phyloP scores from a whole-genome alignment of 768 basidiomycete genomes.

The Tricholoma terreum region DNA sequence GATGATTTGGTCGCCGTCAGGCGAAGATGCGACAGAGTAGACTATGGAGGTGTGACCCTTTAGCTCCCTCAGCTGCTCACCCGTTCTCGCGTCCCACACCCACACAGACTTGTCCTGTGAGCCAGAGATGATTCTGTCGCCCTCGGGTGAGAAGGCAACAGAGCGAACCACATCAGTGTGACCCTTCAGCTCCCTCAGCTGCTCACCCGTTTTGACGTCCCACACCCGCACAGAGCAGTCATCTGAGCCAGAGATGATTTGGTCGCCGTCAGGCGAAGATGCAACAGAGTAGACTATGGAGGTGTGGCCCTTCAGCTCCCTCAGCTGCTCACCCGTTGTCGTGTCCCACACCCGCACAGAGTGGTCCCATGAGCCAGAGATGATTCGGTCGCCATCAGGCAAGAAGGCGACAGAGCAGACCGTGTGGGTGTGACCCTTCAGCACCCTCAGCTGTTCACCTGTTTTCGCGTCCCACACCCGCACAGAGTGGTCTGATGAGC shows the following conservation, averaged over 20 bases:
- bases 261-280: constrained; percentile 3
- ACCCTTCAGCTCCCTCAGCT: neutral
- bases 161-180: no score
- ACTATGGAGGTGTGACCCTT: no score
- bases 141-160: constrained; percentile 7
- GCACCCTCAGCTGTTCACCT: neutral
- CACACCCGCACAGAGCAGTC: constrained; percentile 7
- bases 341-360: constrained; percentile 4
- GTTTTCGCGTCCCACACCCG: neutral
- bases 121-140: constrained; percentile 4
- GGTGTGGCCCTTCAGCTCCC: no score
- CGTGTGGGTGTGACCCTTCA: no score
- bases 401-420: constrained; percentile 12
- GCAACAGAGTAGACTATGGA: no score
- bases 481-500: constrained; percentile 6
- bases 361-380: constrained; percentile 7
- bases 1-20: no score
- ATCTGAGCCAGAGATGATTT: constrained; percentile 6
- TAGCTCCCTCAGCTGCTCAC: neutral
- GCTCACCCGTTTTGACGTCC: no score
- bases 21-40: no score
- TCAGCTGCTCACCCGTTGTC: neutral
- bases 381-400: neutral
- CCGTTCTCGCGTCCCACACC: neutral
- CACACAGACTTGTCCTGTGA: constrained; percentile 3